phyloP scores from a whole-genome alignment of 306 rosid species.

The Alnus glutinosa region DNA sequence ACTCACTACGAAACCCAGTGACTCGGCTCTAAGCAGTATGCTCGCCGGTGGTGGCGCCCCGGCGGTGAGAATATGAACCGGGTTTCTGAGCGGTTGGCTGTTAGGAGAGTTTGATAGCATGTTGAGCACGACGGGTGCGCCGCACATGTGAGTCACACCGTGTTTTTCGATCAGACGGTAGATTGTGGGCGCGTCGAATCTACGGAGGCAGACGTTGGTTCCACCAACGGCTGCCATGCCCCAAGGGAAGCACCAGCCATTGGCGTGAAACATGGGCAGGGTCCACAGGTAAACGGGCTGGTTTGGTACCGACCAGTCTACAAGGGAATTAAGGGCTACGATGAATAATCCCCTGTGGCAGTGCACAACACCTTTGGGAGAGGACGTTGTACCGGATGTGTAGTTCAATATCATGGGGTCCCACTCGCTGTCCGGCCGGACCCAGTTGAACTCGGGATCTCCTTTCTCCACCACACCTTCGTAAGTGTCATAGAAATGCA shows the following conservation, averaged over 20 bases:
- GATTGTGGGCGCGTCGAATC: constrained; percentile 44
- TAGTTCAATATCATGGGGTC: constrained; percentile 66
- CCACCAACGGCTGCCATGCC: constrained; percentile 71
- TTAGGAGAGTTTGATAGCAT: constrained; percentile 32
- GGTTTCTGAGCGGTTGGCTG: constrained; percentile 12
- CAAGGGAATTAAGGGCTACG: constrained; percentile 36
- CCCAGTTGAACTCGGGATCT: constrained; percentile 54
- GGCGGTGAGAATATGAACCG: constrained; percentile 49
- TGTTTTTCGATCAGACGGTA: constrained; percentile 33
- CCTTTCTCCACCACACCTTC: constrained; percentile 49
- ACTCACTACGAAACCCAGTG: constrained; percentile 52
- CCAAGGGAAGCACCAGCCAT: constrained; percentile 82
- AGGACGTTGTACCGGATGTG: constrained; percentile 81
- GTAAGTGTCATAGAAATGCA: constrained; percentile 28
- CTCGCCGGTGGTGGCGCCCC: constrained; percentile 65
- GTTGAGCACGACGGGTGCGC: constrained; percentile 78
- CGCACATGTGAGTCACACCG: constrained; percentile 69
- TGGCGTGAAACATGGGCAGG: constrained; percentile 71
- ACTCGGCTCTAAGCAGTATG: constrained; percentile 41
- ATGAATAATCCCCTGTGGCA: constrained; percentile 55
- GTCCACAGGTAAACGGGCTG: constrained; percentile 73
- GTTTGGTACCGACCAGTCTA: constrained; percentile 54
- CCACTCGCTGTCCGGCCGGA: constrained; percentile 66
- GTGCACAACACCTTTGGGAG: constrained; percentile 74
- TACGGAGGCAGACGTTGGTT: constrained; percentile 60